phyloP scores from a whole-genome alignment of 148 eudicot genomes.

The Silene uniflora region DNA sequence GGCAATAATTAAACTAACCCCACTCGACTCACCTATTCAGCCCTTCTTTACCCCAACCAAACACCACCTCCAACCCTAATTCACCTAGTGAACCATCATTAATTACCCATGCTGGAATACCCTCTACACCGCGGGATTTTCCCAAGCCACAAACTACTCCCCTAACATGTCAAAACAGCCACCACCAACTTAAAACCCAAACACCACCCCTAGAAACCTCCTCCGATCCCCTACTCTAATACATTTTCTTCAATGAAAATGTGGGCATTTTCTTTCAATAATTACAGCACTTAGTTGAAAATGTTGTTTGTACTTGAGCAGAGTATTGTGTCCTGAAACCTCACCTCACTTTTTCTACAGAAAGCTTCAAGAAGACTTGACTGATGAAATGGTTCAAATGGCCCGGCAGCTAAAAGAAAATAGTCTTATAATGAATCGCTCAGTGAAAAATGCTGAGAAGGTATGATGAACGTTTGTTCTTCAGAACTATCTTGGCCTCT shows the following conservation, averaged over 20 bases:
- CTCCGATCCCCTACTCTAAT: no score
- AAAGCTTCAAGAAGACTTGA: slow-evolving; percentile 95
- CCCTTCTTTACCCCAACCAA: no score
- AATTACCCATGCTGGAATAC: no score
- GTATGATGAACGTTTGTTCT: slow-evolving; percentile 27
- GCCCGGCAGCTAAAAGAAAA: slow-evolving; percentile 88
- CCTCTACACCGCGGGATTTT: no score
- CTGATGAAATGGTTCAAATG: slow-evolving; percentile 92
- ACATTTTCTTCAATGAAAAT: background rate
- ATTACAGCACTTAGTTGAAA: background rate
- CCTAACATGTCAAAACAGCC: no score
- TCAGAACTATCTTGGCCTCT: background rate
- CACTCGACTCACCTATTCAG: no score
- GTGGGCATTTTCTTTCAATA: background rate
- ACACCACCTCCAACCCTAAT: no score
- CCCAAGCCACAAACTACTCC: no score
- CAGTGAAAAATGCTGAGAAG: slow-evolving; percentile 78
- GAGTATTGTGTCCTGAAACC: background rate
- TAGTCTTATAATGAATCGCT: slow-evolving; percentile 74
- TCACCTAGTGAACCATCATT: no score
- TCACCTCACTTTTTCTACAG: slow-evolving; percentile 33
- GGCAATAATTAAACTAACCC: no score
- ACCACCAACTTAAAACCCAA: no score
- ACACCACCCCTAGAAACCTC: no score
- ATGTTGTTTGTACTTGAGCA: background rate